These are phyloP conservation scores for Sugiyamaella novakii DNA, from an alignment of 1,139 yeast species.

Conservation along the genomic window DNA sequence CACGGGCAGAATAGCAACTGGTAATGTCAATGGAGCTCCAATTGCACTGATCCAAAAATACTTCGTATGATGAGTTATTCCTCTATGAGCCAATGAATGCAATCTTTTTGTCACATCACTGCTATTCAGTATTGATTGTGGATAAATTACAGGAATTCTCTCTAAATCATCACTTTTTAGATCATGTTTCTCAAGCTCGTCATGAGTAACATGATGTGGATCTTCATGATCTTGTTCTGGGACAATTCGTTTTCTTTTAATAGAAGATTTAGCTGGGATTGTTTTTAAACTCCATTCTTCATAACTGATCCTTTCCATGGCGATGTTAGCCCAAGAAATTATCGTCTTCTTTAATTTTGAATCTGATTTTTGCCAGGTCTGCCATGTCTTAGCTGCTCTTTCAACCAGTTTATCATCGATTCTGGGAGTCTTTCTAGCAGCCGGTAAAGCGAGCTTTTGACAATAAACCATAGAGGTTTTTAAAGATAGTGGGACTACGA, in stretches of 20 bases:
- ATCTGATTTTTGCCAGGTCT: slow-evolving; percentile 46
- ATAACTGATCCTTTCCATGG: slow-evolving; percentile 53
- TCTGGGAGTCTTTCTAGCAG: slow-evolving; percentile 38
- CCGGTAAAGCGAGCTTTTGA: slow-evolving; percentile 36
- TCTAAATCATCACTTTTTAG: slow-evolving; percentile 25
- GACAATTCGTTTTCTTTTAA: slow-evolving; percentile 20
- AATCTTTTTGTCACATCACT: slow-evolving; percentile 35
- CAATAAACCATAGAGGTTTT: slow-evolving; percentile 38
- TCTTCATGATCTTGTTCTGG: slow-evolving; percentile 8
- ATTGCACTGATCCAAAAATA: slow-evolving; percentile 54
- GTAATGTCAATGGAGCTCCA: slow-evolving; percentile 76
- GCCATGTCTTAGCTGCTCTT: slow-evolving; percentile 54
- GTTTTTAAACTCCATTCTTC: slow-evolving; percentile 54
- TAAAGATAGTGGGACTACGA: slow-evolving; percentile 37
- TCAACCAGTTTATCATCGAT: slow-evolving; percentile 48
- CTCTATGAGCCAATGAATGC: slow-evolving; percentile 41
- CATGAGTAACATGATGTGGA: slow-evolving; percentile 25
- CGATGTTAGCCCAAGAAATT: slow-evolving; percentile 45
- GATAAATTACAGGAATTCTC: slow-evolving; percentile 37
- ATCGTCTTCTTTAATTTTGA: slow-evolving; percentile 48
- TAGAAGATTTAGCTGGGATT: slow-evolving; percentile 47
- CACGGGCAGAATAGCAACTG: slow-evolving; percentile 80
- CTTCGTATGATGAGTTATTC: slow-evolving; percentile 48
- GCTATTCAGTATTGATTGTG: slow-evolving; percentile 30
- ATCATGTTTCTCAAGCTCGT: slow-evolving; percentile 20